A percentile compares a stretch with the other conserved stretches of the same genome.
These are phyloP conservation scores for Globisporangium emineosum DNA, from an alignment of 352 stramenopile genomes.

Conservation along the genomic window DNA sequence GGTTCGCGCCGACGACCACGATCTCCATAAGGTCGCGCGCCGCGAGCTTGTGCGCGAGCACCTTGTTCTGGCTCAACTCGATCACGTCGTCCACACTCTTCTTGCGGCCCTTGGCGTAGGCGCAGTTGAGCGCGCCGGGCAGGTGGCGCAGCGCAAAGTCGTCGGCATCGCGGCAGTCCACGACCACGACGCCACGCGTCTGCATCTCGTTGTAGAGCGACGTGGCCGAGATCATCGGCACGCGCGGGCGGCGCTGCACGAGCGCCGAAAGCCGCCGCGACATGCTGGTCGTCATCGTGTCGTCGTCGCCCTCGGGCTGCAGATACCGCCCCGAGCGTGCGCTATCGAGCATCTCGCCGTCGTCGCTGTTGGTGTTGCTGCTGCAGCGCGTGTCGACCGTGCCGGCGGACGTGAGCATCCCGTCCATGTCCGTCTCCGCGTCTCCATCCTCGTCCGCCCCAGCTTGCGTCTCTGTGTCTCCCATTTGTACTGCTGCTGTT, in stretches of 20 bases:
- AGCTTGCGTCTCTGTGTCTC: background rate
- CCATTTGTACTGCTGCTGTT: background rate
- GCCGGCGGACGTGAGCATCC: constrained; percentile 11
- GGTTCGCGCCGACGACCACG: constrained; percentile 60
- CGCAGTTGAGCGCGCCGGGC: constrained; percentile 53
- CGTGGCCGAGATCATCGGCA: constrained; percentile 58
- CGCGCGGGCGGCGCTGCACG: constrained; percentile 24
- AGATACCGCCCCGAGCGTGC: constrained; percentile 1
- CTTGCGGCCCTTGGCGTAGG: constrained; percentile 25
- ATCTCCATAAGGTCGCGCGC: constrained; percentile 67
- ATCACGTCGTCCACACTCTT: constrained; percentile 60
- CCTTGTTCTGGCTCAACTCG: constrained; percentile 27
- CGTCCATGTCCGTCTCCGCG: background rate
- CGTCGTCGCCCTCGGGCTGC: background rate
- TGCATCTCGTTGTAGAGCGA: constrained; percentile 76
- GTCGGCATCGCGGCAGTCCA: constrained; percentile 57
- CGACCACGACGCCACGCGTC: constrained; percentile 57
- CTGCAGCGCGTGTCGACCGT: constrained; percentile 10
- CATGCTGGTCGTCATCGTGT: constrained; percentile 23
- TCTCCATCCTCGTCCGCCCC: background rate
- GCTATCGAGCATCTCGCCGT: constrained; percentile 11
- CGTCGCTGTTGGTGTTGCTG: constrained; percentile 5
- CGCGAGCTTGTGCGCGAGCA: constrained; percentile 42
- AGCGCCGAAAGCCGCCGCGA: constrained; percentile 25
- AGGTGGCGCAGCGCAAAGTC: constrained; percentile 48